Evolutionary conservation across 306 rosid genomes (phyloP), one percentile per base, ranked within the genome.

Genomic region (Lotus japonicus): DNA sequence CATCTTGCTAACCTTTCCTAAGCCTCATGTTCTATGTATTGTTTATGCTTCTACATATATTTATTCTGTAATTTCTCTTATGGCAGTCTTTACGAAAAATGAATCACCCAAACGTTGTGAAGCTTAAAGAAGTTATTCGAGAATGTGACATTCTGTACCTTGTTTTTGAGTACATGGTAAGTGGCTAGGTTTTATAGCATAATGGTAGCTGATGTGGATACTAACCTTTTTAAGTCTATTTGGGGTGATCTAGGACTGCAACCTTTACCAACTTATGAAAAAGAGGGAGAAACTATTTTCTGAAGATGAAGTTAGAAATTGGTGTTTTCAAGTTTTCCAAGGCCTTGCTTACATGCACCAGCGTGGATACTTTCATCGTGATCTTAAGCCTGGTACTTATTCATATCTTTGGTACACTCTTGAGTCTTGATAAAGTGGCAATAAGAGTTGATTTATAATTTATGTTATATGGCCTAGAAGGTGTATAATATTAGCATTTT

Each of bases 311-410:
- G 51, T 94, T 51, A 84, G 91, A 80, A 88, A 85, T 76, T 94
- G 90, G 99, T 94, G 95, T 64, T 94, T 90, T 77, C 99, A 94
- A 88, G 95, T 94, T 79, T 94, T 94, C 78, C 97, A 94, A 76
- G 95, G 96, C 68, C 97, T 94, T 74, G 87, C 99, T n/a, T 90
- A 88, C 82, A 94, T 94, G 95, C 99, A 94, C 70, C 97, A 88
- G 81, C 89, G 88, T 65, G 99, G 99, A 75, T 94, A 94, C 79
- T 94, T 94, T 73, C 99, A 94, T 69, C 99, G 99, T 35, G 99
- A 94, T 71, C 86, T 94, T 62, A 94, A 94, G 81, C 99, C 99
- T 79, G 99, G 99, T 94, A 90, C 39, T 57, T 35, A 7, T 7
- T 59, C 16, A 41, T 65, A 31, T 46, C 62, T 51, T 50, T 28